Base-by-base conservation (phyloP, 306 rosid species). In the Rosa lucieae region DNA sequence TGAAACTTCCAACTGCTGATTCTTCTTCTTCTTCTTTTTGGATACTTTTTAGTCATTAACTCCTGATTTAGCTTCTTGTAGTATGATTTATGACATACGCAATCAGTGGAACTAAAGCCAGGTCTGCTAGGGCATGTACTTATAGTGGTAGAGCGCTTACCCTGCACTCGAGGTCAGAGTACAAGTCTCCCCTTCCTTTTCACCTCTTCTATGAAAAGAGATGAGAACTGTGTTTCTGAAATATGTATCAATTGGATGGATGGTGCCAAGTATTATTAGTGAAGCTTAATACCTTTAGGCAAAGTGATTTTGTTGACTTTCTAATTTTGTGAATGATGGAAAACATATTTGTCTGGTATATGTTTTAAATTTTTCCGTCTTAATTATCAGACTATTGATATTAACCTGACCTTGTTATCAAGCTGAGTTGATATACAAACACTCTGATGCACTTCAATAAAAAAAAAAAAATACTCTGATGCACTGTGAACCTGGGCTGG, bases 151-250 rank as follows among this genome's bases (percentile, higher is more conserved):
- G 70, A 35, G 70, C 5, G 20, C 32, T 63, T 61, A 63, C 20
- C 68, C 67, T 23, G 43, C 43, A 32, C n/a, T n/a, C 20, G 4
- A 66, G 47, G 44, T 35, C 21, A 63, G 44, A 65, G 9, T 37
- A 65, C 70, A 65, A 65, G 46, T 65, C 21, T 65, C 46, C 67
- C 21, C 70, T 35, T 35, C 70, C 70, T 6, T 65, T 65, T 32
- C 37, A 15, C 7, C 23, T 56, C 63, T 56, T 56, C 29, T 5
- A 6, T 55, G 18, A 35, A 35, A 14, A 35, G 3, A 62, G 18
- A 29, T 29, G 39, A 67, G 71, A 67, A 67, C 26, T 67, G 23
- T 37, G 1, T 37, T 14, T 66, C 46, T 32, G 46, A 39, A 15
- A 6, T 13, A 63, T 15, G 47, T 66, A 37, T 66, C 47, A 9